Base-by-base conservation (phyloP, 1,139 yeast genomes). In the Pichia sp. region DNA sequence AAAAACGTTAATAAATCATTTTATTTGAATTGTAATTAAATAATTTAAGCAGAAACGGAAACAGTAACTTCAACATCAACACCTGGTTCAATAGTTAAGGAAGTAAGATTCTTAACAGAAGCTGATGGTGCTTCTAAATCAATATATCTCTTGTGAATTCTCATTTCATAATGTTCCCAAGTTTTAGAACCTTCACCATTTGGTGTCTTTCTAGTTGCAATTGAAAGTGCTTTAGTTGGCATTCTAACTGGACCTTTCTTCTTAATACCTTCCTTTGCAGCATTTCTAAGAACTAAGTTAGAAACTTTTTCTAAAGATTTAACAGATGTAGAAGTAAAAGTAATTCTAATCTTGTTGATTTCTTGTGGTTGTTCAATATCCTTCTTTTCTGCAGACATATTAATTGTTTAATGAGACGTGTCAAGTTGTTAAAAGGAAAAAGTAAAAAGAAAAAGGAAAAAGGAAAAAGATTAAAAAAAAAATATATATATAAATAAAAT, bases 131-230 rank as follows among this genome's bases (percentile, higher is more conserved):
- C 96, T 78, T 87, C 94, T 74, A 94, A 82, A 80, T 92, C 97
- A 68, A 92, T 87, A 73, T 87, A 84, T 78, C 99, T 90, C 94
- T 94, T 94, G 96, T 94, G 98, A 80, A 94, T 89, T 84, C 97
- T 89, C 96, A 94, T 87, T 81, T 94, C 98, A 74, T 82, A 94
- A 66, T 95, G 78, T 73, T 94, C 99, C 97, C 97, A 94, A 67
- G 99, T 94, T 90, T 94, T 92, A 66, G 98, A 92, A 90, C 99
- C 99, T 81, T 94, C 97, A 90, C 99, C 99, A 75, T 94, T 94
- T 68, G 99, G 99, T 70, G 98, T 84, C 89, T 94, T 94, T 87
- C 99, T 90, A 86, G 99, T 92, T 78, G 96, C 82, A 78, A 94
- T 82, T 77, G 86, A 89, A 70, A 94, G 86, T 64, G 86, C 95